phyloP scores from a whole-genome alignment of 495 filamentous ascomycete species.

The Aspergillus sparsus region DNA sequence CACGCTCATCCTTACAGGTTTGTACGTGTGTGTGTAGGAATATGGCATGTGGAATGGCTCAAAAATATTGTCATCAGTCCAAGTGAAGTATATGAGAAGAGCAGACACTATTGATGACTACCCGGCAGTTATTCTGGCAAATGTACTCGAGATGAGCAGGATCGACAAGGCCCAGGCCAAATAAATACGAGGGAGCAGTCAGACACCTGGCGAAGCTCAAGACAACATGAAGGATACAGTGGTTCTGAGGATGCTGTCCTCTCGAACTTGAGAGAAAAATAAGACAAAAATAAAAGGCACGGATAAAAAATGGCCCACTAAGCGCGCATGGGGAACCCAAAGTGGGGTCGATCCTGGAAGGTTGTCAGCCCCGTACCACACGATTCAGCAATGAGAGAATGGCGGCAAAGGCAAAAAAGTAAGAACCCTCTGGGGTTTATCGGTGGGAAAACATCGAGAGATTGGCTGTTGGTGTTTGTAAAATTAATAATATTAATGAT shows the following conservation, averaged over 20 bases:
- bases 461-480: background rate
- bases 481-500: slow-evolving; percentile 10
- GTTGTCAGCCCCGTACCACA: slow-evolving; percentile 3
- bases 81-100: background rate
- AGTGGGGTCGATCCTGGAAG: slow-evolving; percentile 1
- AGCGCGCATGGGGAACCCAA: too few relatives aligned
- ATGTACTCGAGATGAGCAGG: too few relatives aligned
- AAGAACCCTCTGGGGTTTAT: slow-evolving; percentile 1
- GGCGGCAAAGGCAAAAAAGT: background rate
- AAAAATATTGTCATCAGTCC: background rate
- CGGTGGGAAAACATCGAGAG: slow-evolving; percentile 11
- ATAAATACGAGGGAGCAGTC: too few relatives aligned
- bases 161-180: too few relatives aligned
- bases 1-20: too few relatives aligned
- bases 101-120: background rate
- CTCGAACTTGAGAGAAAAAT: background rate
- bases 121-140: background rate
- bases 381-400: background rate
- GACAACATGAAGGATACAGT: too few relatives aligned
- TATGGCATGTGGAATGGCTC: background rate
- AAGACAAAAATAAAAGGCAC: background rate
- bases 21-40: background rate
- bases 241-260: too few relatives aligned
- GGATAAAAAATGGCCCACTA: background rate
- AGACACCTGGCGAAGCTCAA: too few relatives aligned